phyloP scores from a whole-genome alignment of 148 eudicot genomes.

The Camellia japonica region DNA sequence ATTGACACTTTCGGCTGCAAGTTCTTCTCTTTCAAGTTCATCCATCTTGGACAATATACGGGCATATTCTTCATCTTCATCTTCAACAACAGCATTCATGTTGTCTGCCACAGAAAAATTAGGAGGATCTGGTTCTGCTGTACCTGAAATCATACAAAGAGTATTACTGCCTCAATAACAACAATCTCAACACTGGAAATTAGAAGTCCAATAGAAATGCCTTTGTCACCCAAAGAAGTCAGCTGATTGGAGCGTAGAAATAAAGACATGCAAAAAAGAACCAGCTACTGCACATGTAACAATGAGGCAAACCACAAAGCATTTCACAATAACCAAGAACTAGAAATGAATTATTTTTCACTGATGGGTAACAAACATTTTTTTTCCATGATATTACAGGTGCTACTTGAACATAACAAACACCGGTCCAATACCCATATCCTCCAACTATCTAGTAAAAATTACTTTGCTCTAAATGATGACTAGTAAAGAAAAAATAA shows the following conservation, averaged over 20 bases:
- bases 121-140: conserved; percentile 20
- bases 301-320: background rate
- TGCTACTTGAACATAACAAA: background rate
- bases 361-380: background rate
- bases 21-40: conserved; percentile 87
- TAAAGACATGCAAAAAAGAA: background rate
- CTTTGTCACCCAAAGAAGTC: background rate
- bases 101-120: conserved; percentile 22
- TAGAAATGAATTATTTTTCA: background rate
- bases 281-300: background rate
- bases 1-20: conserved; percentile 46
- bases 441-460: too few relatives aligned
- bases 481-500: background rate
- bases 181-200: background rate
- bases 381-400: background rate
- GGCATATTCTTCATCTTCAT: conserved; percentile 48
- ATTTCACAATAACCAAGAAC: background rate
- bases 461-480: background rate
- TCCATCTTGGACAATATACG: conserved; percentile 57
- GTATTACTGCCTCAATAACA: background rate
- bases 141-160: conserved; percentile 20
- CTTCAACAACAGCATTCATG: conserved; percentile 32
- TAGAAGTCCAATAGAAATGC: conserved; percentile 7
- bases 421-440: background rate
- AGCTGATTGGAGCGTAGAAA: background rate